These are phyloP conservation scores for Fragaria nilgerrensis DNA, from an alignment of 306 rosid genomes.

Conservation along the genomic window DNA sequence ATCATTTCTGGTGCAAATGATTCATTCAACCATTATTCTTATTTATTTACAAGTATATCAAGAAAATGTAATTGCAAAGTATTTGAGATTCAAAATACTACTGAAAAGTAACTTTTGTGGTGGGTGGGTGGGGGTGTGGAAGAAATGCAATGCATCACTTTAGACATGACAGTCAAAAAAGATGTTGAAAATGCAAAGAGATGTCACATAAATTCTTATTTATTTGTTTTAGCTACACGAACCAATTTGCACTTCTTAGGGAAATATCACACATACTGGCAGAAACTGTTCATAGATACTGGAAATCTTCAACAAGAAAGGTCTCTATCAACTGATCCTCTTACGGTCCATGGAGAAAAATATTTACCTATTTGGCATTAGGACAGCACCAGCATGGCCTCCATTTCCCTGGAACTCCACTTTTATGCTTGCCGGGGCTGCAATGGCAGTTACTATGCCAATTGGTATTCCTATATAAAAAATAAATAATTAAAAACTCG, in stretches of 20 bases:
- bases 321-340: not conserved
- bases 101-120: not conserved
- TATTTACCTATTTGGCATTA: slow-evolving; percentile 81
- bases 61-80: not conserved
- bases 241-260: not conserved
- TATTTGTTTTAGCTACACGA: not conserved
- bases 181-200: not conserved
- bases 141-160: not conserved
- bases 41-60: not conserved
- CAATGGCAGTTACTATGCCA: slow-evolving; percentile 90
- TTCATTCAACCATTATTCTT: slow-evolving; percentile 17
- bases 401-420: slow-evolving; percentile 94
- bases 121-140: not conserved
- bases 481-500: slow-evolving; percentile 3
- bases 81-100: not conserved
- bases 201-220: not conserved
- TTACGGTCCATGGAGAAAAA: not conserved
- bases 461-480: slow-evolving; percentile 58
- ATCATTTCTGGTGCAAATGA: slow-evolving; percentile 63
- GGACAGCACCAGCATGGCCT: slow-evolving; percentile 95
- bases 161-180: not conserved
- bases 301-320: slow-evolving; percentile 1
- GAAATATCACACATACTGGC: not conserved
- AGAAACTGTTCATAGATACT: not conserved
- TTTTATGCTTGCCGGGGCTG: slow-evolving; percentile 90